Evolutionary conservation across 345 rosid genomes (phyloP).

Genomic region (Eutrema heterophyllum): DNA sequence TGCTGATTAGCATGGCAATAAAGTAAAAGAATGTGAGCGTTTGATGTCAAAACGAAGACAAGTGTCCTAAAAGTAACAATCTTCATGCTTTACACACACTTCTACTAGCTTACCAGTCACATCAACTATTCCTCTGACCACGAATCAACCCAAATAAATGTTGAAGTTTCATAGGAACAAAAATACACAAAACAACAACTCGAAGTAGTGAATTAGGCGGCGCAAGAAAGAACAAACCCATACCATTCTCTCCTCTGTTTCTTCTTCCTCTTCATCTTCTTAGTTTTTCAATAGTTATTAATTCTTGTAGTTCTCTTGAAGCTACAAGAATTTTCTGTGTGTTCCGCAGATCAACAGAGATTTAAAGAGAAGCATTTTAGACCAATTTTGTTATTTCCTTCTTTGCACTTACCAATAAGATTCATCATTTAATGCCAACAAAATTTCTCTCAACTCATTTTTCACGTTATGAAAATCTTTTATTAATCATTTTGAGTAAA

Average conservation of each 20-base stretch:
- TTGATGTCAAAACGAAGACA: conserved; percentile 11
- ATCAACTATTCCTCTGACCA: conserved; percentile 1
- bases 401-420: not conserved
- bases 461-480: not conserved
- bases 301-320: too few species aligned
- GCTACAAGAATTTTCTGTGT: too few species aligned
- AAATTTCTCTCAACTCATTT: not conserved
- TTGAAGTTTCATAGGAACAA: not conserved
- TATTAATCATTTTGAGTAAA: not conserved
- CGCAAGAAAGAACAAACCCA: not conserved
- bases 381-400: not conserved
- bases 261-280: too few species aligned
- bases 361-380: not conserved
- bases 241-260: not conserved
- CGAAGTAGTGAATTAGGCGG: not conserved
- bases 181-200: not conserved
- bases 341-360: too few species aligned
- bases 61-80: conserved; percentile 6
- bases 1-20: not conserved
- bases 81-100: not conserved
- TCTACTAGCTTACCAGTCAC: not conserved
- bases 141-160: not conserved
- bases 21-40: not conserved
- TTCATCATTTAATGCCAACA: not conserved
- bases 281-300: not conserved